phyloP scores from a whole-genome alignment of 1,139 yeast genomes.

The Ogataea hybrid region DNA sequence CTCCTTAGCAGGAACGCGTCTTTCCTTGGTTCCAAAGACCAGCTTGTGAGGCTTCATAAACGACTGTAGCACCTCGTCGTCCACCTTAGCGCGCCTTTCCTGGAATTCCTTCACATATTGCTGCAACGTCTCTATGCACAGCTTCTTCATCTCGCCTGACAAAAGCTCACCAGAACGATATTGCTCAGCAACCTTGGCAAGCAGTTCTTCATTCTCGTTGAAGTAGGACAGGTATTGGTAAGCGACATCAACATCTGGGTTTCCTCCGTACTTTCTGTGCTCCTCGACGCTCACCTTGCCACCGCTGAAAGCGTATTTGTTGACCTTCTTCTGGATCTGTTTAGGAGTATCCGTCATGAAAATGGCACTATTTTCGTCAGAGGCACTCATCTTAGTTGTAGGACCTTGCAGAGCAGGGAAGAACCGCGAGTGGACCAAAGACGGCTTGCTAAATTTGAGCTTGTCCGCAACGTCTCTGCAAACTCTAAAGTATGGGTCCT shows the following conservation, averaged over 20 bases:
- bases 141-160: conserved; percentile 92
- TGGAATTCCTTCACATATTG: conserved; percentile 81
- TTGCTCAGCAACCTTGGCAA: conserved; percentile 57
- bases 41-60: conserved; percentile 88
- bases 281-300: conserved; percentile 87
- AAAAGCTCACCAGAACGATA: conserved; percentile 81
- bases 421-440: conserved; percentile 89
- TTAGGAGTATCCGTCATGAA: conserved; percentile 94
- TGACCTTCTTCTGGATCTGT: conserved; percentile 90
- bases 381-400: conserved; percentile 95
- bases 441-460: conserved; percentile 85
- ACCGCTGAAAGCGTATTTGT: conserved; percentile 96
- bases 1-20: conserved; percentile 66
- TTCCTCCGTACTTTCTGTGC: conserved; percentile 86
- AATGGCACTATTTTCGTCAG: conserved; percentile 75
- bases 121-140: conserved; percentile 78
- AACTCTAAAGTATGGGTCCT: conserved; percentile 97
- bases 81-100: conserved; percentile 65
- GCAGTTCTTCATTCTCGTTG: conserved; percentile 80
- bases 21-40: conserved; percentile 67
- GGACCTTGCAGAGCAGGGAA: conserved; percentile 99
- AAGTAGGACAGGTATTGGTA: conserved; percentile 91
- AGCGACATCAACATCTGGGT: conserved; percentile 95
- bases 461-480: conserved; percentile 97
- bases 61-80: conserved; percentile 60